Evolutionary conservation across 2,329 filamentous ascomycete species (phyloP).

Genomic region (Aspergillus fijiensis): DNA sequence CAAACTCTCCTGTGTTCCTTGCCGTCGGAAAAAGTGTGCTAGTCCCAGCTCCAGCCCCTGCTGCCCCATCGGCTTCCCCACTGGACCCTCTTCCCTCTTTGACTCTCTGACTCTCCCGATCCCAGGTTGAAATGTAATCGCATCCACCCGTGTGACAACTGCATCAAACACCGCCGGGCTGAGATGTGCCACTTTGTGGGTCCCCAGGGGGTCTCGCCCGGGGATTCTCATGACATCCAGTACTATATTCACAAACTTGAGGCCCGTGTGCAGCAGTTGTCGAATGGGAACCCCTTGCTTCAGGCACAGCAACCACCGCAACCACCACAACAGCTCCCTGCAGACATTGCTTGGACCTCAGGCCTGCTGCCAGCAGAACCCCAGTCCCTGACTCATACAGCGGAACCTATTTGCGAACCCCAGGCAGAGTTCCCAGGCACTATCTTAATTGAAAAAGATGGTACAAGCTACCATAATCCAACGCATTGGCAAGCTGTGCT

Average conservation of each 20-base stretch:
- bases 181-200: conserved; percentile 20
- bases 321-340: background rate
- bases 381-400: background rate
- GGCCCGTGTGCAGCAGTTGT: conserved; percentile 14
- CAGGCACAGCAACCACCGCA: too few species aligned
- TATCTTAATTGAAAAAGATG: conserved; percentile 17
- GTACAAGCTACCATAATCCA: conserved; percentile 22
- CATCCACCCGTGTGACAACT: conserved; percentile 25
- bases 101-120: background rate
- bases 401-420: background rate
- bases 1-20: conserved; percentile 12
- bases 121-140: conserved; percentile 28
- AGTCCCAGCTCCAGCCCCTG: background rate
- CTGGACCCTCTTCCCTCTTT: background rate
- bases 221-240: conserved; percentile 18
- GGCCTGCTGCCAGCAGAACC: background rate
- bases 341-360: background rate
- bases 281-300: background rate
- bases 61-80: background rate
- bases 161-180: conserved; percentile 16
- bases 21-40: conserved; percentile 21
- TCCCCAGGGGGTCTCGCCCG: conserved; percentile 8
- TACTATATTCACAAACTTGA: conserved; percentile 17
- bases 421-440: conserved; percentile 16
- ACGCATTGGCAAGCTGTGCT: conserved; percentile 27